phyloP scores from a whole-genome alignment of 441 rosid species.

The Arabidopsis hybrid region DNA sequence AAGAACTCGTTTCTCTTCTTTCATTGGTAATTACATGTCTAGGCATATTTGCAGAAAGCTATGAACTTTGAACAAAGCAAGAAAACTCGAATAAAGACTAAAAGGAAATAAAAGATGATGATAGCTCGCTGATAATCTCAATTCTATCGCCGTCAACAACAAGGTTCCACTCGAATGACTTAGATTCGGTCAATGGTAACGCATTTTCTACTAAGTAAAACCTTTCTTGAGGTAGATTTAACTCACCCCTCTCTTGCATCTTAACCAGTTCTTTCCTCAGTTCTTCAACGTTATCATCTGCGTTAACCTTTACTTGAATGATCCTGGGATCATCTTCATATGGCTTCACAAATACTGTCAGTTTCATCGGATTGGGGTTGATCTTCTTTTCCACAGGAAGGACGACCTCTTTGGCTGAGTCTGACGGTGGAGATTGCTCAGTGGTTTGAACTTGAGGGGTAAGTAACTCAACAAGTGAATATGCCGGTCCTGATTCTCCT shows the following conservation, averaged over 20 bases:
- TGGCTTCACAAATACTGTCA: conserved; percentile 69
- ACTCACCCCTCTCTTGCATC: conserved; percentile 56
- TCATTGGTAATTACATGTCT: background rate
- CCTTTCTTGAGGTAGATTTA: conserved; percentile 66
- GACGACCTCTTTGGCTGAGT: background rate
- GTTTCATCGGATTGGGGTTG: conserved; percentile 41
- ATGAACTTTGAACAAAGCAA: conserved; percentile 11
- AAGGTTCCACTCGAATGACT: conserved; percentile 70
- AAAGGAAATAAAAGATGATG: background rate
- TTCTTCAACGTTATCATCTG: conserved; percentile 64
- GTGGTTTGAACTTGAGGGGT: background rate
- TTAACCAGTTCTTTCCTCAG: conserved; percentile 70
- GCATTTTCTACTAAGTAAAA: conserved; percentile 79
- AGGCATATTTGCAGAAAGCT: background rate
- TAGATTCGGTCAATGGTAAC: conserved; percentile 64
- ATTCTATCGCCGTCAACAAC: conserved; percentile 70
- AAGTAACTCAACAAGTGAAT: background rate
- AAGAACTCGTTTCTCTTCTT: background rate
- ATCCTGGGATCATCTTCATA: conserved; percentile 47
- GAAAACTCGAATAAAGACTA: background rate
- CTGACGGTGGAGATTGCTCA: background rate
- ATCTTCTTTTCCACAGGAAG: background rate
- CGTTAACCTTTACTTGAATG: conserved; percentile 64
- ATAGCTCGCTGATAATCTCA: conserved; percentile 54
- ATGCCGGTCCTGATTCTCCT: background rate